Base-by-base conservation (phyloP, 768 basidiomycete genomes). In the Calocybe cyanea region DNA sequence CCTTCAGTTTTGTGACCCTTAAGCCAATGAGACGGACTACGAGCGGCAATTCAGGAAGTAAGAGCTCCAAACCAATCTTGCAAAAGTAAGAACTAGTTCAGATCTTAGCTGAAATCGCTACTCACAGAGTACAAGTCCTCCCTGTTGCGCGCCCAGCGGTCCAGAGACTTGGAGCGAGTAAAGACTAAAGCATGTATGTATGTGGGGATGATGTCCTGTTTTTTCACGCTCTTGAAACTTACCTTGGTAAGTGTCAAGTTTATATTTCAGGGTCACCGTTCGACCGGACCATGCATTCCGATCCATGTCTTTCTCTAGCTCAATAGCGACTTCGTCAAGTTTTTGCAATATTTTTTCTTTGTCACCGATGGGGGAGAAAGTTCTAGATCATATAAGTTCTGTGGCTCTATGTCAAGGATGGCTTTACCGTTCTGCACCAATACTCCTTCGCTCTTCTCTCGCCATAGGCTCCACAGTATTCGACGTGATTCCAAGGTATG, bases 201-300 rank as follows among this genome's bases (percentile, higher is more conserved):
- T 13, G 23, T 15, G 14, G 19, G 17, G 8, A n/a, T 20, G 33
- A 24, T 23, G 17, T 38, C 14, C 28, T 14, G 39, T 46, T 25
- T 18, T 44, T 18, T 37, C 19, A 14, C 32, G 46, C 6, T 28
- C 25, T 5, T 28, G 25, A 28, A 28, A 28, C 56, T 1, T 47
- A 82, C 90, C 83, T 72, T 95, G 81, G 63, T 83, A 97, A 1
- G 84, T 92, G 59, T 94, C 85, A 25, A 91, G 75, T 68, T 99
- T 99, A 63, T 85, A 93, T 62, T 95, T 96, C 40, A 98, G 73
- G 0, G 91, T 95, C 24, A 98, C 74, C 0, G 92, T 96, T 53
- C 85, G 80, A 7, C 92, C 95, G 6, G 81, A 76, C 83, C 92
- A 99, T 23, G 88, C 85, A 36, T 74, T 73, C n/a, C 75, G 63